Percentiles rank a stretch among this genome's conserved stretches.
Conservation (phyloP, 1,284 basidiomycete species). For the Ganoderma lucidum region DNA sequence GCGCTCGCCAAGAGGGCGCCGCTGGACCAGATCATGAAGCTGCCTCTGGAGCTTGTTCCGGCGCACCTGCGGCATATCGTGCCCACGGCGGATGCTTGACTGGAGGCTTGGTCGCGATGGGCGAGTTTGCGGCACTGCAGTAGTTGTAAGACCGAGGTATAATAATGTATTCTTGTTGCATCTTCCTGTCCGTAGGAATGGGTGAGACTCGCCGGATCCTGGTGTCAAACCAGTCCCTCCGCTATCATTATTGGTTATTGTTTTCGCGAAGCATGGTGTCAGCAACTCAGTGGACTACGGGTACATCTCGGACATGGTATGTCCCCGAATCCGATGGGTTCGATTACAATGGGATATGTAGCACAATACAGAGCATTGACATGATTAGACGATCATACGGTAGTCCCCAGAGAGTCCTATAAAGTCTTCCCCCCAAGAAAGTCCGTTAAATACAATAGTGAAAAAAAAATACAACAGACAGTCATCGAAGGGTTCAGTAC, state of each 20-base stretch:
- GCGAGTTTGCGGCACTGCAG: neutral
- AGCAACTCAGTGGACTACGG: neutral
- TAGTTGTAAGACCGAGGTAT: neutral
- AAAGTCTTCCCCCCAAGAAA: neutral
- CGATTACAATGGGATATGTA: neutral
- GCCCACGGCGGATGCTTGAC: constrained; percentile 43
- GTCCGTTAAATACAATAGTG: neutral
- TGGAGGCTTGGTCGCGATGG: too few species aligned
- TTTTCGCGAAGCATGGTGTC: neutral
- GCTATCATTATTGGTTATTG: neutral
- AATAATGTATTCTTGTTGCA: neutral
- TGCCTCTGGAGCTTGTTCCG: constrained; percentile 72
- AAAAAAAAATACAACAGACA: neutral
- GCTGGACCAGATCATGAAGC: constrained; percentile 68
- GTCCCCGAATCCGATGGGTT: neutral
- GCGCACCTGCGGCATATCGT: constrained; percentile 69
- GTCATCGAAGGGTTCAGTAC: neutral
- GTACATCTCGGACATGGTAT: neutral
- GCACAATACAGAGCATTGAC: constrained; percentile 4
- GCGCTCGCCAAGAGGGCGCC: constrained; percentile 79
- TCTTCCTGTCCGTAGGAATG: neutral
- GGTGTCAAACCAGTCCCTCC: neutral
- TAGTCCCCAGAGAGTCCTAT: neutral
- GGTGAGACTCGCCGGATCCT: neutral
- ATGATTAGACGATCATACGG: neutral